Conservation (phyloP, 371 early-diverging fungal species). For the Mortierella sp. region DNA sequence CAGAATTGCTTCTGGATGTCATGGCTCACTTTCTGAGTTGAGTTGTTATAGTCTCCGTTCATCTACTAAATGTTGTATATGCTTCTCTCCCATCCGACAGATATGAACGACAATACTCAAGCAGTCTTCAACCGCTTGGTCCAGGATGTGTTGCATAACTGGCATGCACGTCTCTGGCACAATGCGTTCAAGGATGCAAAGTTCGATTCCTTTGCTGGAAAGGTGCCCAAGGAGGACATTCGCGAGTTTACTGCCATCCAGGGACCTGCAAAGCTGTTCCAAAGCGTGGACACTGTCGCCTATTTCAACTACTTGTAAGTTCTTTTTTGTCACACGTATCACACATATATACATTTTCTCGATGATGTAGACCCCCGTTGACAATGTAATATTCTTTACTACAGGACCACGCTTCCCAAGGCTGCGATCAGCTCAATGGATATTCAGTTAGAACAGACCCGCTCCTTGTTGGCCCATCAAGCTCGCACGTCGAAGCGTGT, state of each 20-base stretch:
- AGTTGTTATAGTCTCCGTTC: not conserved
- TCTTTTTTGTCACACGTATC: too few relatives aligned
- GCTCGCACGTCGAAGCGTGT: constrained; percentile 35
- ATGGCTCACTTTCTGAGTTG: too few relatives aligned
- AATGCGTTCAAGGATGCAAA: constrained; percentile 53
- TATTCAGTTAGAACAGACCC: constrained; percentile 48
- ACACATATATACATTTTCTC: too few relatives aligned
- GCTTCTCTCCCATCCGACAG: too few relatives aligned
- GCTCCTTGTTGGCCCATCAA: constrained; percentile 46
- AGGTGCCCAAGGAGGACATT: constrained; percentile 49
- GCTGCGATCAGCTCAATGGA: constrained; percentile 52
- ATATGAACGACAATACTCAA: constrained; percentile 34
- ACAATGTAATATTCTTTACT: too few relatives aligned
- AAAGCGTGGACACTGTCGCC: constrained; percentile 65
- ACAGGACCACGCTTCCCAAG: constrained; percentile 51
- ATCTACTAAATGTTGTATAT: too few relatives aligned
- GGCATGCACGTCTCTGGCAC: constrained; percentile 61
- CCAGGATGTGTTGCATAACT: constrained; percentile 57
- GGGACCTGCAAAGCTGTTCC: constrained; percentile 67
- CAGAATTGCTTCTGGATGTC: too few relatives aligned
- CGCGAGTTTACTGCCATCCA: constrained; percentile 55
- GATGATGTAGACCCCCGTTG: too few relatives aligned
- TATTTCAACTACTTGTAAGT: constrained; percentile 70
- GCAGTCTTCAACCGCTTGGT: constrained; percentile 45
- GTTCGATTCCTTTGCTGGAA: constrained; percentile 45